Percentiles rank a stretch among this genome's conserved stretches.
These are phyloP conservation scores for Penicillium sp. DNA, from an alignment of 2,329 filamentous ascomycete genomes.

Conservation along the genomic window DNA sequence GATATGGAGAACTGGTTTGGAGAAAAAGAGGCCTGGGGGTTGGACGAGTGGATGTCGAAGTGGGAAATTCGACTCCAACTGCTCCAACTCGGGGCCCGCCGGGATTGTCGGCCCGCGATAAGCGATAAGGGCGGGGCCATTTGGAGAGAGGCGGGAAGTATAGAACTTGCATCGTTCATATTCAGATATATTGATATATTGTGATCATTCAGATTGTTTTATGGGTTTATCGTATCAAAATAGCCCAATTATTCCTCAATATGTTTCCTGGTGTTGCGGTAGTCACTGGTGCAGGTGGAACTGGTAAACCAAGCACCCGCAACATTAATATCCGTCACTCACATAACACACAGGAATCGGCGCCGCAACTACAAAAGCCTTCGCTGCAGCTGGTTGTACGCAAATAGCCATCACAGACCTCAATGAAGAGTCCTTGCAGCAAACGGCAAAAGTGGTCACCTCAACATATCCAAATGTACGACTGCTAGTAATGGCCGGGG, in stretches of 20 bases:
- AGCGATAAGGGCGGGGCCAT: slow-evolving; percentile 9
- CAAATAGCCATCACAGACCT: slow-evolving; percentile 58
- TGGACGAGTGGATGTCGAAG: slow-evolving; percentile 11
- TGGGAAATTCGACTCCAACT: slow-evolving; percentile 24
- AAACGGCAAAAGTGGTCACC: slow-evolving; percentile 29
- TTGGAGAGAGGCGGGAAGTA: neutral
- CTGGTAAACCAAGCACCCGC: slow-evolving; percentile 35
- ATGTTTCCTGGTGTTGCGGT: slow-evolving; percentile 50
- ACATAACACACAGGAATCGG: slow-evolving; percentile 51
- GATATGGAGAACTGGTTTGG: slow-evolving; percentile 26
- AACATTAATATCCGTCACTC: neutral
- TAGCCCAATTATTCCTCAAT: neutral
- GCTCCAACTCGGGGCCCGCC: slow-evolving; percentile 10
- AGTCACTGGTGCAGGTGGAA: slow-evolving; percentile 52
- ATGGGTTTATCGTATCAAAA: fast-evolving
- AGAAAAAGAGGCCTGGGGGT: slow-evolving; percentile 18
- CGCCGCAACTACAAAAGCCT: slow-evolving; percentile 53
- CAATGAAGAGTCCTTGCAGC: slow-evolving; percentile 42
- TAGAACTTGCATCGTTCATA: neutral
- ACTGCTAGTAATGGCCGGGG: slow-evolving; percentile 43
- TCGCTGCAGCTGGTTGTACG: slow-evolving; percentile 52
- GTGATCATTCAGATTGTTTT: neutral
- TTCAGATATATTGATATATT: neutral
- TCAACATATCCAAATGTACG: slow-evolving; percentile 36
- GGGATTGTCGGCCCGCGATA: slow-evolving; percentile 11